Conservation (phyloP, 768 basidiomycete genomes). For the Termitomyces bulborhizus region DNA sequence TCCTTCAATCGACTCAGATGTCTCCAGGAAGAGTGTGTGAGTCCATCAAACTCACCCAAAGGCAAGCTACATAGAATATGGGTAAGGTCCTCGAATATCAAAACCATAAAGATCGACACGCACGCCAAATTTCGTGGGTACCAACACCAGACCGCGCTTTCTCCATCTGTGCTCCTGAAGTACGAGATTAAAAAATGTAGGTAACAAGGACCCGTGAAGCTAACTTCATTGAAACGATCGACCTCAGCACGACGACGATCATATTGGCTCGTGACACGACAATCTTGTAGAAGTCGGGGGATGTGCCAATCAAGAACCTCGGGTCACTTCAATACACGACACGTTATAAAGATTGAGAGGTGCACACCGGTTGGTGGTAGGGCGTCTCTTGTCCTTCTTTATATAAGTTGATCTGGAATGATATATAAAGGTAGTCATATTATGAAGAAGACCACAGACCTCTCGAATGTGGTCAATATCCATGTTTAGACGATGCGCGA, state of each 20-base stretch:
- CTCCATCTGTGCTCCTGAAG: constrained; percentile 12
- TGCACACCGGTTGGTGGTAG: constrained; percentile 9
- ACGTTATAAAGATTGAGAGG: neutral
- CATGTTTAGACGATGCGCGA: constrained; percentile 8
- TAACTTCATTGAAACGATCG: constrained; percentile 9
- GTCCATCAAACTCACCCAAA: constrained; percentile 5
- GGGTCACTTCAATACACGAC: neutral
- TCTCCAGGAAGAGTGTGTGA: neutral
- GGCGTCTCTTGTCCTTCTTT: constrained; percentile 15
- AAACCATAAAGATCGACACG: neutral
- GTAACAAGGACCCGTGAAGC: neutral
- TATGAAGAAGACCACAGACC: neutral
- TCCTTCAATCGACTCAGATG: neutral
- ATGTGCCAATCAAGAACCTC: constrained; percentile 16
- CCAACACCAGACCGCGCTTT: constrained; percentile 11
- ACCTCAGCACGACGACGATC: constrained; percentile 12
- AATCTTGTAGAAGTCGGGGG: constrained; percentile 13
- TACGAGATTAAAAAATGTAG: neutral
- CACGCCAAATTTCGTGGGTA: constrained; percentile 13
- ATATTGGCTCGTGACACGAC: constrained; percentile 11
- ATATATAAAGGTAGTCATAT: neutral
- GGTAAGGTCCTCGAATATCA: neutral
- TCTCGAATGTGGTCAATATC: constrained; percentile 12
- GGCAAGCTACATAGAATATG: constrained; percentile 3
- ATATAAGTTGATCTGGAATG: constrained; percentile 9